Base-by-base conservation (phyloP, 1,284 basidiomycete genomes). In the Bjerkandera adusta region DNA sequence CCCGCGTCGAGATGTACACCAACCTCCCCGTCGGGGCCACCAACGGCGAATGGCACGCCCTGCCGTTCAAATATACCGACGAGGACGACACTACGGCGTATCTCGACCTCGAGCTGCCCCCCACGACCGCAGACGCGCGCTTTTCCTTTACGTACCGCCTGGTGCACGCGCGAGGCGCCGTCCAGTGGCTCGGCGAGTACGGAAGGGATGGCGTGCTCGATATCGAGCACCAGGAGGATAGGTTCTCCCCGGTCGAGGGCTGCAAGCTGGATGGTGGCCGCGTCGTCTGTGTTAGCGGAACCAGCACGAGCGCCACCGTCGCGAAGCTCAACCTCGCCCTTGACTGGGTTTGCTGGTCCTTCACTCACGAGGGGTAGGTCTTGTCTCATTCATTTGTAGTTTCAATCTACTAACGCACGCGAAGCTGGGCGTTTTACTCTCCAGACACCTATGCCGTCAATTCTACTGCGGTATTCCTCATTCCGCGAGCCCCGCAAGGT, bases 71-170 rank as follows among this genome's bases (percentile, higher is more conserved):
- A n/a, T 46, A 51, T 20, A 22, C 48, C 5, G 48, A 43, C 21
- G 35, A 35, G 13, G 39, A 18, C n/a, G 22, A 36, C 16, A 45
- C 41, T 10, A 48, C 44, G 16, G 43, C 49, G 2, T 49, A 43
- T 33, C 51, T 52, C 27, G 45, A 52, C 38, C 18, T 52, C n/a
- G 30, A 29, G 16, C 35, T 52, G 27, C 22, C 43, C 18, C 25
- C 18, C 24, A 29, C 24, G 20, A 22, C 13, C 4, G n/a, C 21
- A 44, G 20, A 56, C 49, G 34, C 54, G 18, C 53, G 47, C 20
- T 66, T 57, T 54, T 53, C 56, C 26, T 64, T 63, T 60, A 66
- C 64, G 5, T 66, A 64, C 43, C 56, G 64, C 21, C 52, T 66
- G 11, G 58, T 61, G n/a, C 53, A 60, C 37, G 51, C 58, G 1